Percentiles rank a stretch among this genome's conserved stretches.
These are phyloP conservation scores for Ehretia macrophylla DNA, from an alignment of 257 asterid genomes.

Conservation along the genomic window DNA sequence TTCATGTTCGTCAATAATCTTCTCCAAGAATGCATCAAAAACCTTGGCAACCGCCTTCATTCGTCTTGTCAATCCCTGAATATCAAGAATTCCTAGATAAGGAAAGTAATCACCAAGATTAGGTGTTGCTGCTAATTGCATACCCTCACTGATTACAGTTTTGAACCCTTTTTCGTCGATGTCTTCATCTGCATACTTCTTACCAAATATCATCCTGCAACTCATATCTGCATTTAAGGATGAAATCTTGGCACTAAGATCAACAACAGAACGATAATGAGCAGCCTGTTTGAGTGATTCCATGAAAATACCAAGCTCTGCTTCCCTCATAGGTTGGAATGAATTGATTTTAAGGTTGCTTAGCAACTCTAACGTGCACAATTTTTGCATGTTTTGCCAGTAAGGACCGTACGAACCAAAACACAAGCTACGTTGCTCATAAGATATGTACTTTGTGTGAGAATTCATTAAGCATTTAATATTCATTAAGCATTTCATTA, in stretches of 20 bases:
- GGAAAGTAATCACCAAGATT: constrained; percentile 52
- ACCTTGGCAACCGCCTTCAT: constrained; percentile 33
- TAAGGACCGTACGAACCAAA: constrained; percentile 38
- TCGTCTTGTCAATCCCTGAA: constrained; percentile 38
- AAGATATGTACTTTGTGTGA: constrained; percentile 33
- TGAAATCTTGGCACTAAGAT: constrained; percentile 37
- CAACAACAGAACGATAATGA: constrained; percentile 5
- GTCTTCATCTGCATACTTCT: constrained; percentile 40
- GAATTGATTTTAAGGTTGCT: constrained; percentile 37
- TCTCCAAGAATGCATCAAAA: constrained; percentile 44
- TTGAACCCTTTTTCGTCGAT: constrained; percentile 49
- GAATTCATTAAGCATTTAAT: too few relatives aligned
- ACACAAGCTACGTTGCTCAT: constrained; percentile 30
- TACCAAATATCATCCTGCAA: constrained; percentile 50
- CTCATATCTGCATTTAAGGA: constrained; percentile 37
- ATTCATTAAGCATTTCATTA: too few relatives aligned
- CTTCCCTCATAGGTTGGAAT: constrained; percentile 33
- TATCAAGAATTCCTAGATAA: constrained; percentile 30
- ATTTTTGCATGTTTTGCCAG: constrained; percentile 60
- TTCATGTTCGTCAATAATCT: constrained; percentile 38
- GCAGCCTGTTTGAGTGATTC: constrained; percentile 29
- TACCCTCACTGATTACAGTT: constrained; percentile 36
- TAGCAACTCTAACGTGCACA: constrained; percentile 44
- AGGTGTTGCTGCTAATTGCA: constrained; percentile 29
- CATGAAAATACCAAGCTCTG: constrained; percentile 29